Percentiles rank a stretch among this genome's conserved stretches.
These are phyloP conservation scores for Citrus maxima DNA, from an alignment of 345 rosid genomes.

Conservation along the genomic window DNA sequence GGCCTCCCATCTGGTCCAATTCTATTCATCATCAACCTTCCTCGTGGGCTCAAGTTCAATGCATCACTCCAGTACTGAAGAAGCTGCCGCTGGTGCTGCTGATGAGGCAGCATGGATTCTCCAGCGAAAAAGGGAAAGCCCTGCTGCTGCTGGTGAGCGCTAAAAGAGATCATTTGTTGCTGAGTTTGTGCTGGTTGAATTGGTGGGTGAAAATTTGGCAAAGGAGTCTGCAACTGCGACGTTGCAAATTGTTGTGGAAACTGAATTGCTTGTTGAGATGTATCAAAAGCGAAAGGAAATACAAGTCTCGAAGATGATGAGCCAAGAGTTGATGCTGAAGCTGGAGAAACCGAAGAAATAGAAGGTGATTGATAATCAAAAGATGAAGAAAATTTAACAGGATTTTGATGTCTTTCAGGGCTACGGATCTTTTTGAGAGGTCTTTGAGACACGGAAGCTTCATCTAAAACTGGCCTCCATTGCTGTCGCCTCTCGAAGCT, in stretches of 20 bases:
- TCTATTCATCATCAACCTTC: slow-evolving; percentile 71
- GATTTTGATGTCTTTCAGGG: slow-evolving; percentile 45
- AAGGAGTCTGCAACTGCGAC: slow-evolving; percentile 23
- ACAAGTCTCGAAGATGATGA: slow-evolving; percentile 36
- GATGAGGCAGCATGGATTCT: slow-evolving; percentile 31
- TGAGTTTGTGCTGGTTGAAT: slow-evolving; percentile 31
- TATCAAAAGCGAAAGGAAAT: slow-evolving; percentile 57
- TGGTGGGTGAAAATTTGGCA: slow-evolving; percentile 28
- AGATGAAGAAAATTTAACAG: slow-evolving; percentile 23
- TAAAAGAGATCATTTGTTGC: slow-evolving; percentile 80
- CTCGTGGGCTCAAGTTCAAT: slow-evolving; percentile 70
- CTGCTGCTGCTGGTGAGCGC: slow-evolving; percentile 42
- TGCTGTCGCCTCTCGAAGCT: slow-evolving; percentile 37
- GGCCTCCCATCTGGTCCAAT: slow-evolving; percentile 61
- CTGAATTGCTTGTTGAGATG: slow-evolving; percentile 26
- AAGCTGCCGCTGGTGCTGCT: slow-evolving; percentile 58
- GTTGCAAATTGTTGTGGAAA: slow-evolving; percentile 38
- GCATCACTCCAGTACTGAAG: slow-evolving; percentile 62
- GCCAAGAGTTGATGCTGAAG: slow-evolving; percentile 8
- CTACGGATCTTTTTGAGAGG: slow-evolving; percentile 66
- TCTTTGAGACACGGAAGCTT: slow-evolving; percentile 48
- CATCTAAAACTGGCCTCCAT: slow-evolving; percentile 55
- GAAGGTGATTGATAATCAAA: slow-evolving; percentile 10
- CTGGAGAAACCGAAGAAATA: slow-evolving; percentile 17
- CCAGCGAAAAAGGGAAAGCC: slow-evolving; percentile 27